These are phyloP conservation scores for Termitomyces sp. DNA, from an alignment of 768 basidiomycete genomes.

Conservation along the genomic window DNA sequence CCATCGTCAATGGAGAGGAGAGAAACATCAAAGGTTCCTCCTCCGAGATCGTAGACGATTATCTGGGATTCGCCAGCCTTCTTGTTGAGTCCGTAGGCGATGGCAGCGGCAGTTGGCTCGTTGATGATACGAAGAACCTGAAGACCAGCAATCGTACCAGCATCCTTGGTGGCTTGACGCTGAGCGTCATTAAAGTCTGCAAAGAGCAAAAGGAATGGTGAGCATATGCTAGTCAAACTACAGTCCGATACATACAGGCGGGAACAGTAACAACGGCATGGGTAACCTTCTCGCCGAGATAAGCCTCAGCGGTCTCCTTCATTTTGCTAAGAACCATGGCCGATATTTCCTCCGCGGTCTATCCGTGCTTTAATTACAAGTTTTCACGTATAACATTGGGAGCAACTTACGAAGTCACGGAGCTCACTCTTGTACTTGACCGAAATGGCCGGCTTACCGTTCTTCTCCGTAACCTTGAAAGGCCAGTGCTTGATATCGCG, in stretches of 20 bases:
- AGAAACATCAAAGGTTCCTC: constrained; percentile 98
- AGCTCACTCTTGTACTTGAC: constrained; percentile 75
- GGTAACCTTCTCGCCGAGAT: constrained; percentile 92
- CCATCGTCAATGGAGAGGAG: constrained; percentile 93
- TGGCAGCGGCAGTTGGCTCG: constrained; percentile 95
- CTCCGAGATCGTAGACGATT: constrained; percentile 97
- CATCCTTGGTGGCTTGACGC: constrained; percentile 98
- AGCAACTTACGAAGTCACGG: constrained; percentile 70
- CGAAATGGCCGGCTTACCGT: constrained; percentile 73
- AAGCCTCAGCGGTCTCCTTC: constrained; percentile 99
- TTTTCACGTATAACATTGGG: not conserved
- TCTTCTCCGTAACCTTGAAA: constrained; percentile 74
- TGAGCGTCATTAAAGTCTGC: constrained; percentile 97
- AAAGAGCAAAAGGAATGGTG: constrained; percentile 2
- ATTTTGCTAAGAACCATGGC: constrained; percentile 96
- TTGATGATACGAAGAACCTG: constrained; percentile 96
- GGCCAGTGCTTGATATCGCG: constrained; percentile 91
- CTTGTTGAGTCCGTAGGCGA: constrained; percentile 98
- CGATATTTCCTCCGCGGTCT: constrained; percentile 92
- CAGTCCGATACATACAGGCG: constrained; percentile 55
- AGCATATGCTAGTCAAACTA: not conserved
- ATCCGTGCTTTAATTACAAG: not conserved
- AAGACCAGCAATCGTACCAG: constrained; percentile 91
- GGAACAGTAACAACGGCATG: constrained; percentile 98
- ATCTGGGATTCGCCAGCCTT: constrained; percentile 91